These are phyloP conservation scores for Pittosporum tobira DNA, from an alignment of 129 eudicot species.

Conservation along the genomic window DNA sequence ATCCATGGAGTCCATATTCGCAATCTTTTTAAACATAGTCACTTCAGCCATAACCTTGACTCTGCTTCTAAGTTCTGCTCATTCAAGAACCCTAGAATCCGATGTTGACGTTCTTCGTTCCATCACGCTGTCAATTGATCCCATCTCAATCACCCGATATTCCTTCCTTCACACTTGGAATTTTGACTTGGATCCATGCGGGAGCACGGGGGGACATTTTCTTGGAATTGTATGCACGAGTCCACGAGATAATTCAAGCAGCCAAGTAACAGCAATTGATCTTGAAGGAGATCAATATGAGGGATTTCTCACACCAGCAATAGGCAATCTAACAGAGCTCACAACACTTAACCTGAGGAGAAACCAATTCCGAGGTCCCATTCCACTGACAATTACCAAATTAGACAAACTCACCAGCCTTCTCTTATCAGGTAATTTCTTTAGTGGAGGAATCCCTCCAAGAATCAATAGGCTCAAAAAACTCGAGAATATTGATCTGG, in stretches of 20 bases:
- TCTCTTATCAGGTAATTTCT: constrained; percentile 26
- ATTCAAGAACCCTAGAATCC: constrained; percentile 22
- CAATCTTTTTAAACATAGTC: constrained; percentile 1
- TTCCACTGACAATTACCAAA: constrained; percentile 19
- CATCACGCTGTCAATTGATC: constrained; percentile 31
- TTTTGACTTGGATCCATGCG: constrained; percentile 41
- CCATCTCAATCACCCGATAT: constrained; percentile 27
- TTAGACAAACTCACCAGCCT: constrained; percentile 29
- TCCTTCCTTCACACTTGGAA: constrained; percentile 39
- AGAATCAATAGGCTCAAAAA: constrained; percentile 19
- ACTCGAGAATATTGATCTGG: constrained; percentile 28
- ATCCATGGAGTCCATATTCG: neutral
- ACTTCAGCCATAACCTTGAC: neutral
- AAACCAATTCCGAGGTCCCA: constrained; percentile 41
- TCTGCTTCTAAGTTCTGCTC: neutral
- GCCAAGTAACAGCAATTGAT: constrained; percentile 27
- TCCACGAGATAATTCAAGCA: constrained; percentile 33
- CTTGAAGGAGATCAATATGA: constrained; percentile 46
- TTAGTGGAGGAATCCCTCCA: constrained; percentile 29
- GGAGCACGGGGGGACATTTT: constrained; percentile 27
- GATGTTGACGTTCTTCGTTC: constrained; percentile 30
- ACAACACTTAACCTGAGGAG: constrained; percentile 26
- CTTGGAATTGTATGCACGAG: constrained; percentile 39
- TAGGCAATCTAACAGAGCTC: constrained; percentile 44
- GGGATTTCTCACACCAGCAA: constrained; percentile 35